These are phyloP conservation scores for Arthrobotrys pseudoclavata DNA, from an alignment of 2,329 filamentous ascomycete genomes.

Conservation along the genomic window DNA sequence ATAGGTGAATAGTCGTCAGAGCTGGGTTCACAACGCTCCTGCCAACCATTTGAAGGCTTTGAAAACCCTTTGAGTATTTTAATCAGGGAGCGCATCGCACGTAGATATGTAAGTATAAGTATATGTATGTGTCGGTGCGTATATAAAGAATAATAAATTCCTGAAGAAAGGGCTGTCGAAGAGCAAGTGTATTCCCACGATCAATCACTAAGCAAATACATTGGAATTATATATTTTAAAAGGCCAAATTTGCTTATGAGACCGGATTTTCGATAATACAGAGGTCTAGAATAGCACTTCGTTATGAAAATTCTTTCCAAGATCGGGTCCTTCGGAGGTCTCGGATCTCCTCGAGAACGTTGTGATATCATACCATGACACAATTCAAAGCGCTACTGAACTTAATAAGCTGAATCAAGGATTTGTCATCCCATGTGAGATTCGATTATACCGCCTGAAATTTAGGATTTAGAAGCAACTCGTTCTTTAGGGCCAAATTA, in stretches of 20 bases:
- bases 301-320: not conserved
- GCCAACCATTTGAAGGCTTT: not conserved
- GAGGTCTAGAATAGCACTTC: too few relatives aligned
- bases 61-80: not conserved
- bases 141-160: too few relatives aligned
- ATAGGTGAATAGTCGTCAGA: too few relatives aligned
- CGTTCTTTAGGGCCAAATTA: not conserved
- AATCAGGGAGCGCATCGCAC: too few relatives aligned
- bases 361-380: not conserved
- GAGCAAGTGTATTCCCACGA: too few relatives aligned
- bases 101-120: too few relatives aligned
- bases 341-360: not conserved
- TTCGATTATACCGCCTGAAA: not conserved
- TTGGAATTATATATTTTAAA: too few relatives aligned
- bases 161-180: too few relatives aligned
- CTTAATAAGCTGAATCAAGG: slow-evolving; percentile 5
- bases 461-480: not conserved
- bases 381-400: not conserved
- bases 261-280: too few relatives aligned
- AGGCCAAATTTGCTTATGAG: too few relatives aligned
- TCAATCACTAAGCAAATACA: too few relatives aligned
- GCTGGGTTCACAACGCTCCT: not conserved
- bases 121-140: too few relatives aligned
- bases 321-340: not conserved
- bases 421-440: slow-evolving; percentile 10